Evolutionary conservation across 108 stramenopile genomes (phyloP).

Genomic region (Epithemia pelagica): DNA sequence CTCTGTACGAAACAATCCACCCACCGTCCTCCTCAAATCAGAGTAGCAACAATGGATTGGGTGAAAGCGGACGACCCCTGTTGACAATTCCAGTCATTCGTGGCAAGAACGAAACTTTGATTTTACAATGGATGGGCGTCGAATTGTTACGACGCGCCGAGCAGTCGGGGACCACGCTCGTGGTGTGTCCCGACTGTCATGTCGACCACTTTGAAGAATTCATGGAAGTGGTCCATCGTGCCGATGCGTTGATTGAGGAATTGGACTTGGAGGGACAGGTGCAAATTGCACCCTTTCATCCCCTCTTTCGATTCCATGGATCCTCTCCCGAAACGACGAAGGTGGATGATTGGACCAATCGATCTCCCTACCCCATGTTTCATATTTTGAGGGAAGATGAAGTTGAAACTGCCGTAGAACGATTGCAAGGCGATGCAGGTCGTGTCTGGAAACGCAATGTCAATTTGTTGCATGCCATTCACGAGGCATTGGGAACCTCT

Average conservation of each 20-base stretch:
- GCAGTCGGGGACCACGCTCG: constrained; percentile 47
- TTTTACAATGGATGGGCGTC: constrained; percentile 33
- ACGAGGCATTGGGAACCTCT: constrained; percentile 33
- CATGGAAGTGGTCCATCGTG: constrained; percentile 37
- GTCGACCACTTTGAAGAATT: constrained; percentile 50
- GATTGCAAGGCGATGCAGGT: constrained; percentile 59
- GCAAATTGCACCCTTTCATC: constrained; percentile 81
- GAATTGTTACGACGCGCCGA: constrained; percentile 33
- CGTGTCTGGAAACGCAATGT: constrained; percentile 74
- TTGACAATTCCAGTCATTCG: constrained; percentile 37
- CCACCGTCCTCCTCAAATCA: no score
- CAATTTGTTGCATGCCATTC: constrained; percentile 42
- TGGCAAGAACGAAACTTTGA: constrained; percentile 39
- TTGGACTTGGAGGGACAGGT: constrained; percentile 39
- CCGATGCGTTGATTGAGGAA: constrained; percentile 48
- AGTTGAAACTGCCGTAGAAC: constrained; percentile 55
- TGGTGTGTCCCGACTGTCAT: constrained; percentile 67
- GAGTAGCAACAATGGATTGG: neutral
- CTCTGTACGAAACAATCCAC: neutral
- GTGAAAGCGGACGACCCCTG: constrained; percentile 16
- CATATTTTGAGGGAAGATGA: constrained; percentile 78
- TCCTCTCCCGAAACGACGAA: constrained; percentile 13
- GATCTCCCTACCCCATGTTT: constrained; percentile 76
- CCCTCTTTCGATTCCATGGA: constrained; percentile 54
- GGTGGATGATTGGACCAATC: constrained; percentile 69